Conservation (phyloP, 306 rosid genomes). For the Sphenostylis stenocarpa region DNA sequence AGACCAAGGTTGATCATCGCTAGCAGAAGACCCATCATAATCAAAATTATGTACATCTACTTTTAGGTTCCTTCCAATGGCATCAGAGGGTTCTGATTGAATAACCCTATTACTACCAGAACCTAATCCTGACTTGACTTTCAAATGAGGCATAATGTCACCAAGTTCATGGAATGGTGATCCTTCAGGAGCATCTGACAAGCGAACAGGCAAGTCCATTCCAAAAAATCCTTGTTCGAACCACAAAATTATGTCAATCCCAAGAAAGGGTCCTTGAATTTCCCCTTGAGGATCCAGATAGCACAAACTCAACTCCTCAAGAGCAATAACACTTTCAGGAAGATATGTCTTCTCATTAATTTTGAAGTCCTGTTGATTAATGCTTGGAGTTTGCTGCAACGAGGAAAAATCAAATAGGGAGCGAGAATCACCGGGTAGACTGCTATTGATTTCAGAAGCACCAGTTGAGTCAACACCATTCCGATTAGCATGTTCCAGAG, state of each 20-base stretch:
- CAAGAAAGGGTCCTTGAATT: slow-evolving; percentile 73
- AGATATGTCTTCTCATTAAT: slow-evolving; percentile 38
- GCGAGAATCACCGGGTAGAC: slow-evolving; percentile 43
- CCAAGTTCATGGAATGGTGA: slow-evolving; percentile 68
- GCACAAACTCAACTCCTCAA: slow-evolving; percentile 69
- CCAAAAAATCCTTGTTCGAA: slow-evolving; percentile 75
- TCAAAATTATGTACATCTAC: slow-evolving; percentile 39
- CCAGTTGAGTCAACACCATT: slow-evolving; percentile 34
- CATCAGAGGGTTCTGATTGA: slow-evolving; percentile 47
- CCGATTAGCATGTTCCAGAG: slow-evolving; percentile 39
- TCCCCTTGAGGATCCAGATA: slow-evolving; percentile 72
- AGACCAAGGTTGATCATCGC: slow-evolving; percentile 46
- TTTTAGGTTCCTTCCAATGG: slow-evolving; percentile 47
- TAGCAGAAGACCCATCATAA: slow-evolving; percentile 37
- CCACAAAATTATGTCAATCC: slow-evolving; percentile 71
- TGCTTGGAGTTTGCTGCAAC: slow-evolving; percentile 34
- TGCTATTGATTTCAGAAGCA: slow-evolving; percentile 36
- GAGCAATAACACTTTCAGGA: slow-evolving; percentile 38
- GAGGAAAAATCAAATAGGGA: slow-evolving; percentile 45
- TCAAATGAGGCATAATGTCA: slow-evolving; percentile 63
- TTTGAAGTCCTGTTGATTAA: slow-evolving; percentile 44
- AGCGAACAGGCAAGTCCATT: slow-evolving; percentile 59
- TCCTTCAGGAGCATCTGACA: slow-evolving; percentile 60
- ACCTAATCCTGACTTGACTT: slow-evolving; percentile 38
- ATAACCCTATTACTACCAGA: slow-evolving; percentile 40